phyloP scores from a whole-genome alignment of 306 rosid genomes.

The Vachellia collinsii region DNA sequence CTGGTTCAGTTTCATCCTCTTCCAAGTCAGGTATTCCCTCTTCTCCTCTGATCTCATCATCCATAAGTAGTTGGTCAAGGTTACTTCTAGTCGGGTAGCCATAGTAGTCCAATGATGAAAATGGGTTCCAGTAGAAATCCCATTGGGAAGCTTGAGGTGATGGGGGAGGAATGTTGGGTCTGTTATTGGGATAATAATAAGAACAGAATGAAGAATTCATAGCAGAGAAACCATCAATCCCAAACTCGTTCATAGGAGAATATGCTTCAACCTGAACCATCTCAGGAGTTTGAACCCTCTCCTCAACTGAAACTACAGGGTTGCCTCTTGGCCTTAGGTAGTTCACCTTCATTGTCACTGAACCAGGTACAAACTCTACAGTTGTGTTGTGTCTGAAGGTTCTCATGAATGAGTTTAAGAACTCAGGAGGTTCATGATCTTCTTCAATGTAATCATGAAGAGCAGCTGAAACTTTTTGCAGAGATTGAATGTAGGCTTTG shows the following conservation, averaged over 20 bases:
- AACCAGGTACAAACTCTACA: slow-evolving; percentile 52
- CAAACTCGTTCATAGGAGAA: slow-evolving; percentile 62
- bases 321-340: slow-evolving; percentile 75
- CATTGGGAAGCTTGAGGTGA: slow-evolving; percentile 79
- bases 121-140: slow-evolving; percentile 96
- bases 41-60: slow-evolving; percentile 77
- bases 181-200: slow-evolving; percentile 62
- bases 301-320: slow-evolving; percentile 73
- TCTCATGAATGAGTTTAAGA: slow-evolving; percentile 54
- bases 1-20: slow-evolving; percentile 71
- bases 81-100: slow-evolving; percentile 63
- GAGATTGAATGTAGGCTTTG: slow-evolving; percentile 69
- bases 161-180: slow-evolving; percentile 64
- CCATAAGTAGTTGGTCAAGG: slow-evolving; percentile 52
- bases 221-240: slow-evolving; percentile 59
- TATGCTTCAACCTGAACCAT: slow-evolving; percentile 65
- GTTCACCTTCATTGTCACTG: slow-evolving; percentile 58
- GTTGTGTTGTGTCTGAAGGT: slow-evolving; percentile 42
- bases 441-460: slow-evolving; percentile 78
- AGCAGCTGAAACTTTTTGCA: slow-evolving; percentile 81
- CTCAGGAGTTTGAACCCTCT: slow-evolving; percentile 80
- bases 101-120: slow-evolving; percentile 78
- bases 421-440: slow-evolving; percentile 46
- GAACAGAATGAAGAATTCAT: slow-evolving; percentile 67
- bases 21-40: slow-evolving; percentile 93